Evolutionary conservation across 2,329 filamentous ascomycete species (phyloP).

Genomic region (Zymoseptoria brevis): DNA sequence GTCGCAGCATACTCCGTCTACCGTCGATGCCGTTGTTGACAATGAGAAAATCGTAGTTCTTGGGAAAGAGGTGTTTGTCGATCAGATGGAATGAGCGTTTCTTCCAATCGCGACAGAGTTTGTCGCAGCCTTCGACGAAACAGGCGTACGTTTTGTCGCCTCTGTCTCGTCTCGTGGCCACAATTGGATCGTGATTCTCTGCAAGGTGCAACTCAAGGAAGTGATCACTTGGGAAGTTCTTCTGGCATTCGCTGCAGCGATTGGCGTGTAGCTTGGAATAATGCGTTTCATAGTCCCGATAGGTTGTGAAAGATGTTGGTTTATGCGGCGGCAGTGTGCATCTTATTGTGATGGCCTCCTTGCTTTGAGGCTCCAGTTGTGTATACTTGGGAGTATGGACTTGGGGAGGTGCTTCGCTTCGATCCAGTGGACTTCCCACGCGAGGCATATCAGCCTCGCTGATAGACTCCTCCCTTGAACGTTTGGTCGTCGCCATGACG

Average conservation of each 20-base stretch:
- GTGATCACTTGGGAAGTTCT: slow-evolving; percentile 79
- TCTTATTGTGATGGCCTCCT: slow-evolving; percentile 51
- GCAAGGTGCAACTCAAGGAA: slow-evolving; percentile 78
- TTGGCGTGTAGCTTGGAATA: slow-evolving; percentile 76
- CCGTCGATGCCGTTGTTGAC: slow-evolving; percentile 86
- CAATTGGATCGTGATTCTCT: slow-evolving; percentile 81
- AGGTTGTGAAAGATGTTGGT: slow-evolving; percentile 61
- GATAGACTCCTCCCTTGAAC: slow-evolving; percentile 46
- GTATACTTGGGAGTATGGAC: slow-evolving; percentile 35
- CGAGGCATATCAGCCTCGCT: slow-evolving; percentile 21
- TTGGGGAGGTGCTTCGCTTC: neutral
- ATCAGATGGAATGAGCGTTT: slow-evolving; percentile 84
- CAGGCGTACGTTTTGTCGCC: slow-evolving; percentile 90
- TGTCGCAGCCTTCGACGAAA: slow-evolving; percentile 81
- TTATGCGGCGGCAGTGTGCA: slow-evolving; percentile 79
- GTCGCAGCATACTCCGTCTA: slow-evolving; percentile 66
- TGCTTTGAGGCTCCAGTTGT: slow-evolving; percentile 44
- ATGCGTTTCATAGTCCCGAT: slow-evolving; percentile 78
- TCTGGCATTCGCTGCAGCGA: slow-evolving; percentile 74
- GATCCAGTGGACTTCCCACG: neutral
- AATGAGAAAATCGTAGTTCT: slow-evolving; percentile 78
- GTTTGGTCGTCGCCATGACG: slow-evolving; percentile 49
- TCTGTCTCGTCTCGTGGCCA: slow-evolving; percentile 61
- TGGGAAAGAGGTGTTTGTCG: slow-evolving; percentile 86
- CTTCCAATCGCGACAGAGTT: slow-evolving; percentile 71